Evolutionary conservation across 306 rosid genomes (phyloP).

Genomic region (Vigna angularis): DNA sequence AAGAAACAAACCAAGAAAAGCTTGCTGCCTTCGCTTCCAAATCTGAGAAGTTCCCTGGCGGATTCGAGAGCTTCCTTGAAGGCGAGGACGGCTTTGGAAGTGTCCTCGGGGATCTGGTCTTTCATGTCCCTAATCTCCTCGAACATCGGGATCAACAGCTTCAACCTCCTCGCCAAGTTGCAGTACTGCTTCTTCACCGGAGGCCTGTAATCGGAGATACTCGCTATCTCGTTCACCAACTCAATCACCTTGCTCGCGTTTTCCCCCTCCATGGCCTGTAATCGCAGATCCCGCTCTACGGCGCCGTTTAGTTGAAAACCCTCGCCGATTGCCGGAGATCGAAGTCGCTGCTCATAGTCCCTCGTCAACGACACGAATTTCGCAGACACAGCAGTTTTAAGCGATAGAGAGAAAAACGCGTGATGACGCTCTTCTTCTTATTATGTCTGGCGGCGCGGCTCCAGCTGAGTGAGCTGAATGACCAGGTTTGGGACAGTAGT

Average conservation of each 20-base stretch:
- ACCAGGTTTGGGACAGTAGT: conserved; percentile 35
- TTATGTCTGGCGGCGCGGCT: conserved; percentile 51
- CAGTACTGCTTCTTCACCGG: conserved; percentile 90
- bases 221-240: conserved; percentile 66
- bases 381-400: conserved; percentile 18
- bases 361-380: conserved; percentile 35
- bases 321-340: conserved; percentile 36
- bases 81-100: conserved; percentile 61
- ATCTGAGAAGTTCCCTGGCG: conserved; percentile 75
- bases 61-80: conserved; percentile 73
- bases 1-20: conserved; percentile 81
- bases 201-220: conserved; percentile 81
- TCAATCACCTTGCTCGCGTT: conserved; percentile 63
- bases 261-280: conserved; percentile 72
- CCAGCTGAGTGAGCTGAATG: conserved; percentile 33
- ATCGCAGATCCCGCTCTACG: conserved; percentile 45
- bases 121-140: conserved; percentile 87
- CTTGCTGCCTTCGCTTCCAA: conserved; percentile 87
- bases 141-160: conserved; percentile 88
- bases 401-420: conserved; percentile 40
- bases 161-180: conserved; percentile 85
- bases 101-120: conserved; percentile 52
- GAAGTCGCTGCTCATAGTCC: conserved; percentile 31
- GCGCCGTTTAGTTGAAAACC: conserved; percentile 32
- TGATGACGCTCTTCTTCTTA: conserved; percentile 6